Conservation (phyloP, 2,329 filamentous ascomycete genomes). For the Penicillium sclerotiorum region DNA sequence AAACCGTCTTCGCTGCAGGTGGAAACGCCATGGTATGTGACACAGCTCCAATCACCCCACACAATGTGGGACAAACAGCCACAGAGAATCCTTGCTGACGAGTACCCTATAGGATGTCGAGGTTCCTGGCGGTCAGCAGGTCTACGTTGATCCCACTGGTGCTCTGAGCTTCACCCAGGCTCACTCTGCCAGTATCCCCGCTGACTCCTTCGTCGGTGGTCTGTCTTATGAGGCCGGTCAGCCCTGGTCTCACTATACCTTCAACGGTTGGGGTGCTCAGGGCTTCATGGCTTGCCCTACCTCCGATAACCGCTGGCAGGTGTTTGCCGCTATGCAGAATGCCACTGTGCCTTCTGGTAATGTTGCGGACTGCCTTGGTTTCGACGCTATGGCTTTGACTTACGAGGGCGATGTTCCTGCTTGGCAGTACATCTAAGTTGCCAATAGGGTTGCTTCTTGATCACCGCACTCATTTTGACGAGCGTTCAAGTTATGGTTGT, state of each 20-base stretch:
- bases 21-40: conserved; percentile 38
- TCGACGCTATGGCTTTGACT: conserved; percentile 39
- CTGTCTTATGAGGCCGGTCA: conserved; percentile 47
- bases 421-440: conserved; percentile 48
- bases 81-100: conserved; percentile 27
- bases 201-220: conserved; percentile 53
- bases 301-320: conserved; percentile 38
- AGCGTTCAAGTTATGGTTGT: not conserved
- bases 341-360: conserved; percentile 45
- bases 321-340: conserved; percentile 45
- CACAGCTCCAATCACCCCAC: conserved; percentile 9
- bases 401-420: conserved; percentile 33
- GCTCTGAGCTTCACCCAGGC: conserved; percentile 60
- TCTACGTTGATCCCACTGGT: conserved; percentile 61
- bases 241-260: conserved; percentile 34
- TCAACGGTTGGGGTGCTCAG: conserved; percentile 37
- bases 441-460: not conserved
- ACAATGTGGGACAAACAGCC: not conserved
- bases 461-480: not conserved
- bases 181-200: conserved; percentile 57
- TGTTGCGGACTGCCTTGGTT: conserved; percentile 42
- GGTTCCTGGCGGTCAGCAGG: conserved; percentile 65
- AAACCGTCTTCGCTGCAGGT: conserved; percentile 51
- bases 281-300: conserved; percentile 51
- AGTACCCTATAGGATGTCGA: conserved; percentile 45